Evolutionary conservation across 2,329 filamentous ascomycete species (phyloP).

Genomic region (Arthrocladium fulminans): DNA sequence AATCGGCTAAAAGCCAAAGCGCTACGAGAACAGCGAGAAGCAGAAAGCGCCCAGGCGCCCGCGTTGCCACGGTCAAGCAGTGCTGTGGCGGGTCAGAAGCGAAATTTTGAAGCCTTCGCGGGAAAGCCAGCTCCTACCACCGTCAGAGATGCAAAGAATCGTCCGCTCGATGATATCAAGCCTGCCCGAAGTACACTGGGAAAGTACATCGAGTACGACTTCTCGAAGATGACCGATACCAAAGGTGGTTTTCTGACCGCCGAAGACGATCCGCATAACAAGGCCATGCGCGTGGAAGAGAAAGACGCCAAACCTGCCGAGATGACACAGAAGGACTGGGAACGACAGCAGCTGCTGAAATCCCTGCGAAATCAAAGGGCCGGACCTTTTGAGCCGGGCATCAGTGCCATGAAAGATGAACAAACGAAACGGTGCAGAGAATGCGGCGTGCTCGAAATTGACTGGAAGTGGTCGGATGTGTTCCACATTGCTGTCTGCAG

Average conservation of each 20-base stretch:
- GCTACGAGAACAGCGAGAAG: slow-evolving; percentile 63
- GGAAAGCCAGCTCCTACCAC: slow-evolving; percentile 43
- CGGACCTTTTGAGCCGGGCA: slow-evolving; percentile 78
- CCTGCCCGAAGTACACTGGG: slow-evolving; percentile 73
- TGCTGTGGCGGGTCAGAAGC: slow-evolving; percentile 60
- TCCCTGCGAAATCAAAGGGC: slow-evolving; percentile 63
- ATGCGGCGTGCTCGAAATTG: slow-evolving; percentile 76
- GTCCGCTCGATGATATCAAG: slow-evolving; percentile 48
- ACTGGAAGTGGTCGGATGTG: slow-evolving; percentile 88
- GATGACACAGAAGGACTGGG: slow-evolving; percentile 90
- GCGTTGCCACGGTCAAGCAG: slow-evolving; percentile 33
- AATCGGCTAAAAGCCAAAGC: slow-evolving; percentile 84
- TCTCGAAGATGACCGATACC: slow-evolving; percentile 95
- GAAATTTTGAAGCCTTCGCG: slow-evolving; percentile 58
- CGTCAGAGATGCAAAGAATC: slow-evolving; percentile 57
- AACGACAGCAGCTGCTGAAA: slow-evolving; percentile 65
- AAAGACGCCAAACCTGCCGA: slow-evolving; percentile 65
- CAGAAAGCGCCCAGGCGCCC: slow-evolving; percentile 38
- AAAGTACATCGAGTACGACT: slow-evolving; percentile 95
- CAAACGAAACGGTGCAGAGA: slow-evolving; percentile 71
- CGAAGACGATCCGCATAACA: slow-evolving; percentile 85
- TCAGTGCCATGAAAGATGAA: slow-evolving; percentile 61
- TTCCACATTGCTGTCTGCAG: slow-evolving; percentile 69
- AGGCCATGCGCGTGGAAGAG: slow-evolving; percentile 54
- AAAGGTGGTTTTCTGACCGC: slow-evolving; percentile 90